phyloP scores from a whole-genome alignment of 2,329 filamentous ascomycete species.

The Pseudogymnoascus sp. region DNA sequence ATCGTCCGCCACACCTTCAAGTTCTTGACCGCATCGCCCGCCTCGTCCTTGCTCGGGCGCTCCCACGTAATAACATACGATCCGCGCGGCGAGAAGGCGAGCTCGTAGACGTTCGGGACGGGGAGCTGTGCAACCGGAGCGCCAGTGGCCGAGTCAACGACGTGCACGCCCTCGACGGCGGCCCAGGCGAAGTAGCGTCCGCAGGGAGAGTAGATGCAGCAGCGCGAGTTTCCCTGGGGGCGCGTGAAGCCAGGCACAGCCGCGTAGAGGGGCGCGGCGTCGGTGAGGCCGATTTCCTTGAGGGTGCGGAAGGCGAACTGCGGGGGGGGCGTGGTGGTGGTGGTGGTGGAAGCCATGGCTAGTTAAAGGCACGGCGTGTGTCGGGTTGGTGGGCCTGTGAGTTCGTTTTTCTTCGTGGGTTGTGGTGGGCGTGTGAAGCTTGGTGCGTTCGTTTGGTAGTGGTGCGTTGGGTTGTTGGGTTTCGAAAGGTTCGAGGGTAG shows the following conservation, averaged over 20 bases:
- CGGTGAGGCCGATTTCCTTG: conserved; percentile 90
- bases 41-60: conserved; percentile 83
- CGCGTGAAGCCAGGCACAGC: conserved; percentile 73
- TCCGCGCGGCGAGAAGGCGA: conserved; percentile 87
- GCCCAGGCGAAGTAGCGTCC: conserved; percentile 96
- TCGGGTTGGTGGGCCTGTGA: neutral
- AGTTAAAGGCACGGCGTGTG: conserved; percentile 64
- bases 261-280: conserved; percentile 84
- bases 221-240: conserved; percentile 90
- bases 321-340: conserved; percentile 45
- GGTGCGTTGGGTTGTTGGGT: neutral
- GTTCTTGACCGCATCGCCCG: conserved; percentile 90
- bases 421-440: conserved; percentile 2
- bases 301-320: conserved; percentile 97
- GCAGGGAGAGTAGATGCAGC: conserved; percentile 90
- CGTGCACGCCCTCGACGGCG: conserved; percentile 74
- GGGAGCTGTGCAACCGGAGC: conserved; percentile 66
- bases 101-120: conserved; percentile 80
- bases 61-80: conserved; percentile 97
- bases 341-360: conserved; percentile 66
- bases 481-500: neutral
- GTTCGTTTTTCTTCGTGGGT: conserved; percentile 8
- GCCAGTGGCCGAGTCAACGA: conserved; percentile 75
- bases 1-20: conserved; percentile 89
- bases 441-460: neutral